These are phyloP conservation scores for Euphorbia celastroides DNA, from an alignment of 441 rosid genomes.

Conservation along the genomic window DNA sequence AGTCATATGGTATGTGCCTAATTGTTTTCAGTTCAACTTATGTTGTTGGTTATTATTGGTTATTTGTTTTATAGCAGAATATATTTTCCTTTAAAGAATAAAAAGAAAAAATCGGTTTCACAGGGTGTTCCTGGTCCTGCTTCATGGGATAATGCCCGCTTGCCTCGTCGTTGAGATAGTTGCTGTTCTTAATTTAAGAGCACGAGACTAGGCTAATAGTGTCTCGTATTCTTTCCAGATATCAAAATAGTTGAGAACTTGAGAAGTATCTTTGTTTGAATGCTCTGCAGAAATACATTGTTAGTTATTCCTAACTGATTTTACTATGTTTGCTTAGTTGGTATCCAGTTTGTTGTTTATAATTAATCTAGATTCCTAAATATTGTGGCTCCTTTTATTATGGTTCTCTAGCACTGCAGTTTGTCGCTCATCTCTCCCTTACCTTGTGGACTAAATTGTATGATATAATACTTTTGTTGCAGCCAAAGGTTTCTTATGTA, in stretches of 20 bases:
- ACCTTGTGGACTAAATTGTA: too few relatives aligned
- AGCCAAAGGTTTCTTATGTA: constrained; percentile 7
- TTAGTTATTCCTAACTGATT: constrained; percentile 33
- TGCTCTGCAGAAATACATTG: constrained; percentile 29
- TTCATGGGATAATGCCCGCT: constrained; percentile 70
- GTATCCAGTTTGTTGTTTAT: constrained; percentile 18
- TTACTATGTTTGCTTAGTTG: constrained; percentile 25
- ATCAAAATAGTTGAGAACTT: constrained; percentile 23
- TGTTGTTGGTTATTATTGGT: constrained; percentile 14
- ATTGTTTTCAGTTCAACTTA: constrained; percentile 12
- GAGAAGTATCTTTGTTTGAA: constrained; percentile 33
- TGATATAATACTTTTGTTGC: constrained; percentile 8
- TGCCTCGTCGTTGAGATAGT: constrained; percentile 53
- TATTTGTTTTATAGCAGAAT: too few relatives aligned
- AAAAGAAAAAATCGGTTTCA: constrained; percentile 10
- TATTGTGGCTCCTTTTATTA: too few relatives aligned
- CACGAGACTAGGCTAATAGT: constrained; percentile 18
- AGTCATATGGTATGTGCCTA: constrained; percentile 51
- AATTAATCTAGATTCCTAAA: too few relatives aligned
- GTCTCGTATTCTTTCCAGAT: constrained; percentile 15
- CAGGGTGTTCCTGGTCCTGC: constrained; percentile 73
- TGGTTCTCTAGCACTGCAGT: too few relatives aligned
- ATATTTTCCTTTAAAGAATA: neutral
- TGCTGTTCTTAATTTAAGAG: constrained; percentile 24
- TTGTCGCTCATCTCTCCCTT: too few relatives aligned